Evolutionary conservation across 1,139 yeast genomes (phyloP), one percentile per base, ranked within the genome.

Genomic region (Geotrichum fermentans): DNA sequence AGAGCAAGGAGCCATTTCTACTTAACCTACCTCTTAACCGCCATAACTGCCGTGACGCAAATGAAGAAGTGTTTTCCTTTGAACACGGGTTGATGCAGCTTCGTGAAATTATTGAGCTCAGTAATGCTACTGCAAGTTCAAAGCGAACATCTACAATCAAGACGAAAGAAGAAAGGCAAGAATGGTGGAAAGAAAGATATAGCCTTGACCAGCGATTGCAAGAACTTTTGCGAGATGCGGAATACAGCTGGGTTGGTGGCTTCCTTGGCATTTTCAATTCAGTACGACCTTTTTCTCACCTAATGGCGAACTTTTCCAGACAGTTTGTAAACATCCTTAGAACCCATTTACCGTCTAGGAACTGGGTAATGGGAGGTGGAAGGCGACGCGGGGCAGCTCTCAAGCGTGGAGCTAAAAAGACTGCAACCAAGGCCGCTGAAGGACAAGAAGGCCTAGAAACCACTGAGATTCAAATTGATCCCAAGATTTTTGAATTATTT

Each of bases 131-230:
- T 0, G 83, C 95, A 0, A 66, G 62, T 14, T 51, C 53, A 2
- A 61, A 64, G 13, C 53, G 61, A 17, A 58, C 61, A 1, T 55
- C 20, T 56, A 58, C 61, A 8, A 74, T 80, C 3, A 66, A 63
- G n/a, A 75, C 87, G 0, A 74, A 76, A 44, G 83, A 79, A 35
- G 84, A 82, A 40, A 73, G 92, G 50, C 75, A 74, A 41, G 60
- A 68, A 5, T 90, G 97, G 96, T 92, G 97, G 96, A 73, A 73
- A 44, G 68, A 72, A 34, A 69, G 97, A 45, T 79, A 79, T 52
- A 68, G 68, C 0, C 68, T 89, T 21, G 96, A 90, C 63, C 66
- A 70, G 20, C 67, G 74, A 45, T 61, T 90, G 50, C 68, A 74
- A 45, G 67, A 65, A 3, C 63, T 89, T n/a, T 63, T 90, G n/a